Percentiles rank a stretch among this genome's conserved stretches.
These are phyloP conservation scores for Porphyrellus cyaneotinctus DNA, from an alignment of 768 basidiomycete species.

Conservation along the genomic window DNA sequence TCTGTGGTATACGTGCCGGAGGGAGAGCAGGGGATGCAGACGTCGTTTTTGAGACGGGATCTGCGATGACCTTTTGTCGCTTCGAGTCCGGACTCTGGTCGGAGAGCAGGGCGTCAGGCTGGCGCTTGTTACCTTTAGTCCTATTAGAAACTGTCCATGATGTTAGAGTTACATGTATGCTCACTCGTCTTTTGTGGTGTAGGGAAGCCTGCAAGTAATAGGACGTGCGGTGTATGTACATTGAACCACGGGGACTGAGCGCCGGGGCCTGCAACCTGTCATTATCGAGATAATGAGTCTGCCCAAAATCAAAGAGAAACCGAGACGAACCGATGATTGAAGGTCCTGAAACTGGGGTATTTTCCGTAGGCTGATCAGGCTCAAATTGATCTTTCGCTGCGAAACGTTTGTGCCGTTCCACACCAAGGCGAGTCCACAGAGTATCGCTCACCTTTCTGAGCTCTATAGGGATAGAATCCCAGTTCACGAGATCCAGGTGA, in stretches of 20 bases:
- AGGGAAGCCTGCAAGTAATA: conserved; percentile 50
- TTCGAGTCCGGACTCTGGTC: conserved; percentile 45
- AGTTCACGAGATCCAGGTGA: conserved; percentile 47
- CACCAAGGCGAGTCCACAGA: not conserved
- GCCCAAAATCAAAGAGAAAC: not conserved
- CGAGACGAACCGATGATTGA: conserved; percentile 42
- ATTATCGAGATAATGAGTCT: not conserved
- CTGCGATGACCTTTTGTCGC: conserved; percentile 27
- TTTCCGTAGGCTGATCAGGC: conserved; percentile 44
- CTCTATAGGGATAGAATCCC: conserved; percentile 59
- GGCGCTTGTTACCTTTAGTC: conserved; percentile 39
- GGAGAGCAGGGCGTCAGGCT: conserved; percentile 35
- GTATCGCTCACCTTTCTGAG: conserved; percentile 49
- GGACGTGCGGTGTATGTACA: conserved; percentile 41
- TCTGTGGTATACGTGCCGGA: conserved; percentile 19
- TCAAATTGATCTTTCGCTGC: conserved; percentile 60
- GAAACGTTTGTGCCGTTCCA: not conserved
- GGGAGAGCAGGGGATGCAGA: conserved; percentile 22
- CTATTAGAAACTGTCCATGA: conserved; percentile 13
- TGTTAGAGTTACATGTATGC: conserved; percentile 8
- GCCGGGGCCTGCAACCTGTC: conserved; percentile 34
- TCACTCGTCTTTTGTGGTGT: conserved; percentile 29
- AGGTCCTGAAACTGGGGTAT: conserved; percentile 50
- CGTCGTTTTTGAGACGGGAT: conserved; percentile 16
- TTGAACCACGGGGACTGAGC: conserved; percentile 54